Evolutionary conservation across 2,329 filamentous ascomycete genomes (phyloP).

Genomic region (Fusarium lyarnte): DNA sequence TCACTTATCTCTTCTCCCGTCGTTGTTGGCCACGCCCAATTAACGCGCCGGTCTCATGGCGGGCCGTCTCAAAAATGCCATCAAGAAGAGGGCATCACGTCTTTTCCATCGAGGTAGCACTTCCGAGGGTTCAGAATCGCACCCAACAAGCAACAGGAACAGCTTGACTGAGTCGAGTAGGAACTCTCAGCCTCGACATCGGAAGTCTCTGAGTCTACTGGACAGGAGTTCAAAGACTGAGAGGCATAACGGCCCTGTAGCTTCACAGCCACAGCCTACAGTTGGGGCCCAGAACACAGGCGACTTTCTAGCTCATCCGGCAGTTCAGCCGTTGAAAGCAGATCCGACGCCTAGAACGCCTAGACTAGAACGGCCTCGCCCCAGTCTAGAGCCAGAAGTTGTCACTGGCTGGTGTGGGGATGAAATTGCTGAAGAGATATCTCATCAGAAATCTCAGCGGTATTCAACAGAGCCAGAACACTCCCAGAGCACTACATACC

Average conservation of each 20-base stretch:
- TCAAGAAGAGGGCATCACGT: conserved; percentile 34
- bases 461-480: neutral
- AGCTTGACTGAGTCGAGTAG: neutral
- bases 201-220: conserved; percentile 18
- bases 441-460: neutral
- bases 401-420: neutral
- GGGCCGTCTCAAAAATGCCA: conserved; percentile 24
- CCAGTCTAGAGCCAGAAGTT: conserved; percentile 2
- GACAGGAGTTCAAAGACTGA: conserved; percentile 15
- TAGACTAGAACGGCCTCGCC: conserved; percentile 22
- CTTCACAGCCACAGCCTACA: neutral
- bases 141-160: neutral
- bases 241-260: neutral
- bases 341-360: conserved; percentile 23
- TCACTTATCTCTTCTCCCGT: neutral
- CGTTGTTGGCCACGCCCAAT: neutral
- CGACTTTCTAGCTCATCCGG: conserved; percentile 26
- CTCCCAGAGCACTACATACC: neutral
- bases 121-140: neutral
- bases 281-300: neutral
- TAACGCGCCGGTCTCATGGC: conserved; percentile 18
- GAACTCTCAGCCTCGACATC: conserved; percentile 8
- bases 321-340: conserved; percentile 20
- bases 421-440: neutral
- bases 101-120: conserved; percentile 12